Conservation (phyloP, 108 stramenopile genomes). For the Schizochytrium sp. region DNA sequence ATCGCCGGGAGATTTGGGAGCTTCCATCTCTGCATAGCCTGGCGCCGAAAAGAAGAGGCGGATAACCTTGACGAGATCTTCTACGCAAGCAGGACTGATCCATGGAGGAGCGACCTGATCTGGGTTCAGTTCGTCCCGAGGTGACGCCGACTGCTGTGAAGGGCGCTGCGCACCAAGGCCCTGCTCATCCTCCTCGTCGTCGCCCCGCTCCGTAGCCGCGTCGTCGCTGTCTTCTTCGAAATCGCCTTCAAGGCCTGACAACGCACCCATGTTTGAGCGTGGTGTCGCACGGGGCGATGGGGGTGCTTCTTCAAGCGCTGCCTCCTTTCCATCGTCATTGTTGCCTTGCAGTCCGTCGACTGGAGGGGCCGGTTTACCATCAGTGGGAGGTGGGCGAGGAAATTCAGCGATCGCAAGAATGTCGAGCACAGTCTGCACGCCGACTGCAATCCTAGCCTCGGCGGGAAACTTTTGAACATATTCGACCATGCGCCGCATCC, state of each 20-base stretch:
- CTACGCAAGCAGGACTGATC: background rate
- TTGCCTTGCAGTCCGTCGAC: background rate
- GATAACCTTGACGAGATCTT: background rate
- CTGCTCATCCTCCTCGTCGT: background rate
- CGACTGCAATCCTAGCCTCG: background rate
- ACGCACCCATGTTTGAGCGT: no score
- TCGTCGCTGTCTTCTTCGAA: background rate
- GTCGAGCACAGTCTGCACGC: background rate
- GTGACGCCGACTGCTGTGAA: no score
- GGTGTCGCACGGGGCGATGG: no score
- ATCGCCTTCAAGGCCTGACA: background rate
- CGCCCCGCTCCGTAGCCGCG: background rate
- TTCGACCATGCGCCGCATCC: background rate
- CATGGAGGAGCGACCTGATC: background rate
- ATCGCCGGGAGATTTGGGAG: background rate
- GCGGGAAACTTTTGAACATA: background rate
- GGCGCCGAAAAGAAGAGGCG: background rate
- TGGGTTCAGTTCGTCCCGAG: background rate
- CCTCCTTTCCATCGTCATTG: background rate
- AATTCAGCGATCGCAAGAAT: background rate
- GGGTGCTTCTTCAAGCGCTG: background rate
- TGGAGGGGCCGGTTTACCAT: background rate
- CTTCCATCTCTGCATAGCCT: background rate
- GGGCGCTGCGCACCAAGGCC: background rate
- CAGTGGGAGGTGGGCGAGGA: background rate